These are phyloP conservation scores for Grammothele lineata DNA, from an alignment of 768 basidiomycete species.

Conservation along the genomic window DNA sequence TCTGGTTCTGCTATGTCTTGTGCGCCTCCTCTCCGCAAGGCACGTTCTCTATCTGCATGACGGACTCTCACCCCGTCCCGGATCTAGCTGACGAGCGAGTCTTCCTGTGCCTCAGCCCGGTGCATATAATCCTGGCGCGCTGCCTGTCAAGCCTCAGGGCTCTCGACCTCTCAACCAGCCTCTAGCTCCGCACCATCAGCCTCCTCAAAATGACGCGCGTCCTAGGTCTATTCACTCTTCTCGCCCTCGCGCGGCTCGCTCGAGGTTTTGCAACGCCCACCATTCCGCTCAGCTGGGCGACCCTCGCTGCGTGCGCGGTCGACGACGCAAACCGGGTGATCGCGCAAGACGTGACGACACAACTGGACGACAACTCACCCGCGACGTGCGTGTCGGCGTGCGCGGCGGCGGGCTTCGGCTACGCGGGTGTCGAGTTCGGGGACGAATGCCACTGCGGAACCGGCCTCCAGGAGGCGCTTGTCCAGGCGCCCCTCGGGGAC, in stretches of 20 bases:
- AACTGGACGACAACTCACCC: slow-evolving; percentile 15
- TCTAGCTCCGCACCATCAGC: background rate
- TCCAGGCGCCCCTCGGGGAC: slow-evolving; percentile 9
- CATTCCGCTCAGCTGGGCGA: slow-evolving; percentile 17
- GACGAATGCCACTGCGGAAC: slow-evolving; percentile 24
- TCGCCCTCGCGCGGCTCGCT: background rate
- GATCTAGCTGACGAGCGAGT: too few species aligned
- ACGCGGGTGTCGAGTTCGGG: slow-evolving; percentile 23
- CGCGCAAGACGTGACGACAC: slow-evolving; percentile 12
- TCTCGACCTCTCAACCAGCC: background rate
- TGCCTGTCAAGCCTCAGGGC: too few species aligned
- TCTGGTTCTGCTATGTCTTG: too few species aligned
- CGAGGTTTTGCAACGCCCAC: slow-evolving; percentile 1
- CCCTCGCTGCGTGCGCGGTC: slow-evolving; percentile 12
- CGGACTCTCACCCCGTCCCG: too few species aligned
- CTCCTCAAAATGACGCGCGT: too few species aligned
- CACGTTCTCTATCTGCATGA: too few species aligned
- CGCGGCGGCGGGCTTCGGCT: slow-evolving; percentile 12
- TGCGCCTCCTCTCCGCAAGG: too few species aligned
- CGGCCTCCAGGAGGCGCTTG: slow-evolving; percentile 10
- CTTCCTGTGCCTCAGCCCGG: too few species aligned
- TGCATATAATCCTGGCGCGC: too few species aligned
- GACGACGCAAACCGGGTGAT: slow-evolving; percentile 18
- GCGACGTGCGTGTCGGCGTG: slow-evolving; percentile 16
- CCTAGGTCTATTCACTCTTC: background rate